Evolutionary conservation across 805 yeast genomes (phyloP), one percentile per base, ranked within the genome.

Genomic region (Starmera caribaea): DNA sequence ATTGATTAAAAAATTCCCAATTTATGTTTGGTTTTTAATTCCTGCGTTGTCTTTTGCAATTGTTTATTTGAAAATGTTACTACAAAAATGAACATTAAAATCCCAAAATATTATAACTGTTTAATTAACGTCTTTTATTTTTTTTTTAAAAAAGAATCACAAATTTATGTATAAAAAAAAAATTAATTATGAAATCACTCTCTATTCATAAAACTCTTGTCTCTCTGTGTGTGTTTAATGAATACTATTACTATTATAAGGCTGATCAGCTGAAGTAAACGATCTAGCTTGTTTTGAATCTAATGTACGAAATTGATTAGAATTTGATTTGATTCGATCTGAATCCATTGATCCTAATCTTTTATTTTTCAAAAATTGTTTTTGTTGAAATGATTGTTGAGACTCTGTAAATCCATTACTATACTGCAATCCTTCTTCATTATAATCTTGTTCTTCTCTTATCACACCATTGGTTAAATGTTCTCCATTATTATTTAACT

Each of bases 271-370:
- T 12, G 12, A 16, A 4, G 21, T 13, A 5, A 30, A 13, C n/a
- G 32, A n/a, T 30, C 26, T 17, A 32, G 14, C 12, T 14, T 32
- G 39, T 17, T 36, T 40, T 16, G 36, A 9, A 14, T 39, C 41
- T 15, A 39, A 14, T 24, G 38, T 35, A 14, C 34, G 36, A 17
- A 34, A 32, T 21, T 34, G 38, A n/a, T 38, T 38, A 12, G 24
- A 37, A 3, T 8, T 8, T 30, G 34, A 26, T 17, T 16, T 32
- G 11, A 32, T 16, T 12, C 34, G 34, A 32, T 32, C 34, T 10
- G 21, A 30, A 30, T 30, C 32, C 32, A 30, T 12, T n/a, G 32
- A 30, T 8, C 32, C 15, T n/a, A 30, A 30, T 30, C 32, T 30
- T 15, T 30, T 30, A 15, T n/a, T 30, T n/a, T 30, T 30, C 2